phyloP scores from a whole-genome alignment of 2,329 filamentous ascomycete species.

The Talaromyces funiculosus region DNA sequence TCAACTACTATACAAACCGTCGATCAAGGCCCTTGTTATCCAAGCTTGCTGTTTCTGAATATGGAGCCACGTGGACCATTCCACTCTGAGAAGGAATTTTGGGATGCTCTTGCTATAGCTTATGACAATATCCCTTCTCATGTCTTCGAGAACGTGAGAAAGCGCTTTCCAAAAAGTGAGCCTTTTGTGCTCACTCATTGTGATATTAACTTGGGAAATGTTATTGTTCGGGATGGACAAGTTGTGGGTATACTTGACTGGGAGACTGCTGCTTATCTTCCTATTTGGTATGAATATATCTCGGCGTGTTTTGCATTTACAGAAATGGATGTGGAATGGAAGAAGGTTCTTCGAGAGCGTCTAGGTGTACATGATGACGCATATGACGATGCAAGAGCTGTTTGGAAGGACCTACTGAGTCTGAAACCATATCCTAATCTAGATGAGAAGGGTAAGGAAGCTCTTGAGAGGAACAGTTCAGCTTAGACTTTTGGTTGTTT shows the following conservation, averaged over 20 bases:
- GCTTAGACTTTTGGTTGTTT: neutral
- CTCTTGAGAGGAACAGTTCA: constrained; percentile 10
- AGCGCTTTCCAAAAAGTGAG: constrained; percentile 17
- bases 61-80: constrained; percentile 16
- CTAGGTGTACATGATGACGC: constrained; percentile 16
- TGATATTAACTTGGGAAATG: constrained; percentile 24
- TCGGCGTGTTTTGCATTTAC: constrained; percentile 20
- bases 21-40: constrained; percentile 14
- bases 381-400: constrained; percentile 18
- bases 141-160: constrained; percentile 19
- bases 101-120: constrained; percentile 13
- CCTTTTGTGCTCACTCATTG: constrained; percentile 24
- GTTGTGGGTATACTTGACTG: constrained; percentile 26
- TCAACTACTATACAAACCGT: neutral
- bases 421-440: constrained; percentile 19
- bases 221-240: constrained; percentile 22
- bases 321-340: constrained; percentile 22
- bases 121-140: constrained; percentile 14
- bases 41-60: constrained; percentile 16
- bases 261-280: constrained; percentile 28
- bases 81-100: constrained; percentile 18
- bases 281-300: constrained; percentile 32
- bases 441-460: constrained; percentile 18
- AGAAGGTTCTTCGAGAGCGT: constrained; percentile 19
- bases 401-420: constrained; percentile 20